Evolutionary conservation across 1,139 yeast species (phyloP), one percentile per base, ranked within the genome.

Genomic region (Diutina neorugosa): DNA sequence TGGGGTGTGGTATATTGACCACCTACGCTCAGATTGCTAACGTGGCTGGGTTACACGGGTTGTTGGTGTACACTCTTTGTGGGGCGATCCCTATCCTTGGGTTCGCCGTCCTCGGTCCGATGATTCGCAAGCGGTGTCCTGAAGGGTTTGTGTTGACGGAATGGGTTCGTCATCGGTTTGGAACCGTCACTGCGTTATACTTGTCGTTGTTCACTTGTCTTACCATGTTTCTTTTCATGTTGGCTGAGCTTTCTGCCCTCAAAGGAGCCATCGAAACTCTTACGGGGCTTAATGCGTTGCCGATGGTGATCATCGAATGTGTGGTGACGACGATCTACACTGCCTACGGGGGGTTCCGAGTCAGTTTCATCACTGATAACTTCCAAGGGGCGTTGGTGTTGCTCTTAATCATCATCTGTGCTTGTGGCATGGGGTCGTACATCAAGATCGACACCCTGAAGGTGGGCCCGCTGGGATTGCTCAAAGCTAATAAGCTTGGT

Each of bases 71-170:
- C 63, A 82, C 90, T 1, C 61, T 88, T n/a, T 71, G 85, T 42
- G 94, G 96, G 40, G 83, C 96, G 1, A 66, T 90, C 52, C 98
- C 98, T 2, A 83, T 91, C 68, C 71, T 87, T 57, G 69, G 89
- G 19, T 91, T 91, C 70, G 90, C 95, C 0, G 75, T 79, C 53
- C 70, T 87, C 55, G 97, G 97, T 0, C 97, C 97, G 0, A 65
- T 82, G 12, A 84, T 91, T 57, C 75, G 96, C 59, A 77, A 72
- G 56, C 78, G 78, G 59, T 87, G 96, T 62, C 97, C 98, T 0
- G 82, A 86, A 9, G 98, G 97, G 4, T 91, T 91, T 64, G 89
- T 91, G 46, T 72, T 91, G 58, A 88, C 96, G n/a, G 96, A 90
- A 65, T 91, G 98, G 98, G 94, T 88, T 14, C 78, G 88, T 62